These are phyloP conservation scores for Plasmopara halstedii DNA, from an alignment of 352 stramenopile genomes.

Conservation along the genomic window DNA sequence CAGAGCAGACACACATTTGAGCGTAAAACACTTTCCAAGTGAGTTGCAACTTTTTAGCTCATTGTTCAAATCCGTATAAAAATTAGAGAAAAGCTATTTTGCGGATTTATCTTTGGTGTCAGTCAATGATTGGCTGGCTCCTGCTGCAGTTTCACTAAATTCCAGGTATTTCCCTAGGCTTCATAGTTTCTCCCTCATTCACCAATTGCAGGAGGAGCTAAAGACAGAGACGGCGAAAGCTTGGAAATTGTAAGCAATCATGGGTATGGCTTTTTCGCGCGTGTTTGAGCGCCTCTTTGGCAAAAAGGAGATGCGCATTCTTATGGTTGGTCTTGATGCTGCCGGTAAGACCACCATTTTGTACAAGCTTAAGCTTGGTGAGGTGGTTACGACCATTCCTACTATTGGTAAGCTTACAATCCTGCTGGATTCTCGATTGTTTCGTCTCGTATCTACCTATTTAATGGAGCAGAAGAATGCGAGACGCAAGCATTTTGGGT, in stretches of 20 bases:
- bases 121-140: slow-evolving; percentile 35
- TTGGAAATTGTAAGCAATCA: slow-evolving; percentile 68
- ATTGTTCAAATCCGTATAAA: slow-evolving; percentile 8
- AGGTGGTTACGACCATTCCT: slow-evolving; percentile 8
- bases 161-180: slow-evolving; percentile 11
- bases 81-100: slow-evolving; percentile 15
- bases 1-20: too few species aligned
- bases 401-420: slow-evolving; percentile 7
- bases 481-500: too few species aligned
- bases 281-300: slow-evolving; percentile 98
- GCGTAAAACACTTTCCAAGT: neutral
- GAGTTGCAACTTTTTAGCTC: neutral
- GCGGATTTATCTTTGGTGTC: slow-evolving; percentile 31
- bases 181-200: slow-evolving; percentile 26
- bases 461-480: too few species aligned
- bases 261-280: slow-evolving; percentile 97
- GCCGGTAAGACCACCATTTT: slow-evolving; percentile 74
- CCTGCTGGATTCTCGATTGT: too few species aligned
- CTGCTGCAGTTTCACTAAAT: slow-evolving; percentile 19
- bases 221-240: slow-evolving; percentile 4
- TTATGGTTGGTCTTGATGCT: slow-evolving; percentile 99
- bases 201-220: slow-evolving; percentile 37
- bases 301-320: slow-evolving; percentile 98
- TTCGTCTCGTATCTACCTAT: too few species aligned
- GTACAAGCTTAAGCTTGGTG: slow-evolving; percentile 9